Percentiles rank a stretch among this genome's conserved stretches.
Evolutionary conservation across 441 rosid genomes (phyloP).

Genomic region (Hura crepitans): DNA sequence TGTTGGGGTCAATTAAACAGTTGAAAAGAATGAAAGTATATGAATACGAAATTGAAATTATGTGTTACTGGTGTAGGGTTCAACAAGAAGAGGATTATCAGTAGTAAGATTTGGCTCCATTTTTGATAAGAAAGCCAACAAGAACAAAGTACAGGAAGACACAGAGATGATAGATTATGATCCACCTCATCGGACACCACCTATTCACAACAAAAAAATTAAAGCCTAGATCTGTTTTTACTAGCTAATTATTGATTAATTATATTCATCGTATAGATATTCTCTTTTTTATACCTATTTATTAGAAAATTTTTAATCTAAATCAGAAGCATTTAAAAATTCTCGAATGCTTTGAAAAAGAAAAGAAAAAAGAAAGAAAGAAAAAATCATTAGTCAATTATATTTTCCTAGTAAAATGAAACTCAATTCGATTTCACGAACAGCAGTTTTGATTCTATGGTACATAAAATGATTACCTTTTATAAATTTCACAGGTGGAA

Average conservation of each 20-base stretch:
- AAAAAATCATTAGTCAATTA: too few relatives aligned
- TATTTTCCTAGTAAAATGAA: too few relatives aligned
- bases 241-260: too few relatives aligned
- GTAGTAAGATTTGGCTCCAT: conserved; percentile 11
- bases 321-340: too few relatives aligned
- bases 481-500: too few relatives aligned
- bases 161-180: conserved; percentile 29
- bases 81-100: conserved; percentile 21
- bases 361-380: too few relatives aligned
- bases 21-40: not conserved
- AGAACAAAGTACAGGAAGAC: conserved; percentile 14
- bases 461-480: not conserved
- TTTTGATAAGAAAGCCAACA: not conserved
- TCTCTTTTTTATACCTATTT: too few relatives aligned
- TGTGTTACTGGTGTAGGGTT: conserved; percentile 25
- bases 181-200: conserved; percentile 32
- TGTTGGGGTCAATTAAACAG: too few relatives aligned
- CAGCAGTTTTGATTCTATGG: not conserved
- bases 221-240: not conserved
- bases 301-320: too few relatives aligned
- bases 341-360: too few relatives aligned
- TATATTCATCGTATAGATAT: too few relatives aligned
- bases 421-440: too few relatives aligned
- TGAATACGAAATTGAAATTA: not conserved
- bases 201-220: conserved; percentile 33